Conservation (phyloP, 805 yeast species). For the Starmerella apis region DNA sequence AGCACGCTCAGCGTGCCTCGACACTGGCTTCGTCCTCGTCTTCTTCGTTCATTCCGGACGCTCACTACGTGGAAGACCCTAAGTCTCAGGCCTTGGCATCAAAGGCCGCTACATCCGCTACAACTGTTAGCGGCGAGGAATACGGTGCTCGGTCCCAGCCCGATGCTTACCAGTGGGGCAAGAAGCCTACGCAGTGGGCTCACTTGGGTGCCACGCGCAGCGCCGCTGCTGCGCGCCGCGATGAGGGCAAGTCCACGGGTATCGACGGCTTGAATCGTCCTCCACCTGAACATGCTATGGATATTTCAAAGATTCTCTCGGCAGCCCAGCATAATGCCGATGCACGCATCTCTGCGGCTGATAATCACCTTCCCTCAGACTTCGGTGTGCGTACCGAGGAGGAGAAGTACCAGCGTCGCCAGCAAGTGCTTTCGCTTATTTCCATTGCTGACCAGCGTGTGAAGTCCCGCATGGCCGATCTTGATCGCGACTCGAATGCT, state of each 20-base stretch:
- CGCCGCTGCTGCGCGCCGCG: constrained; percentile 15
- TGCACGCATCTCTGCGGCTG: constrained; percentile 20
- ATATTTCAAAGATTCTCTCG: constrained; percentile 26
- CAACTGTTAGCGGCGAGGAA: constrained; percentile 28
- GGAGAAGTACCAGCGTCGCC: constrained; percentile 25
- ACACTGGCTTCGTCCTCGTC: constrained; percentile 28
- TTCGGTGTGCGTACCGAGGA: constrained; percentile 23
- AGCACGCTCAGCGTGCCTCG: constrained; percentile 33
- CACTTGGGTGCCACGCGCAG: constrained; percentile 17
- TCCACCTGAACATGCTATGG: constrained; percentile 18
- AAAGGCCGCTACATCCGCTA: constrained; percentile 30
- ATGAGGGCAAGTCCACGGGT: constrained; percentile 6
- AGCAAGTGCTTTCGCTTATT: constrained; percentile 26
- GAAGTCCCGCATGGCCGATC: constrained; percentile 31
- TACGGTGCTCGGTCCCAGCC: constrained; percentile 30
- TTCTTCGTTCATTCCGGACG: constrained; percentile 27
- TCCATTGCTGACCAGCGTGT: constrained; percentile 27
- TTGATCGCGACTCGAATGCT: constrained; percentile 37
- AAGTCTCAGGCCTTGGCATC: constrained; percentile 24
- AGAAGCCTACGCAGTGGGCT: constrained; percentile 20
- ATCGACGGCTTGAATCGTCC: constrained; percentile 10
- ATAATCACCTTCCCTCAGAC: constrained; percentile 22
- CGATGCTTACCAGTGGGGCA: constrained; percentile 32
- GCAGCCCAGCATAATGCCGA: constrained; percentile 30
- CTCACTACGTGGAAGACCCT: constrained; percentile 17